These are phyloP conservation scores for Phoenix roebelenii DNA, from an alignment of 176 grass and related monocot species.

Conservation along the genomic window DNA sequence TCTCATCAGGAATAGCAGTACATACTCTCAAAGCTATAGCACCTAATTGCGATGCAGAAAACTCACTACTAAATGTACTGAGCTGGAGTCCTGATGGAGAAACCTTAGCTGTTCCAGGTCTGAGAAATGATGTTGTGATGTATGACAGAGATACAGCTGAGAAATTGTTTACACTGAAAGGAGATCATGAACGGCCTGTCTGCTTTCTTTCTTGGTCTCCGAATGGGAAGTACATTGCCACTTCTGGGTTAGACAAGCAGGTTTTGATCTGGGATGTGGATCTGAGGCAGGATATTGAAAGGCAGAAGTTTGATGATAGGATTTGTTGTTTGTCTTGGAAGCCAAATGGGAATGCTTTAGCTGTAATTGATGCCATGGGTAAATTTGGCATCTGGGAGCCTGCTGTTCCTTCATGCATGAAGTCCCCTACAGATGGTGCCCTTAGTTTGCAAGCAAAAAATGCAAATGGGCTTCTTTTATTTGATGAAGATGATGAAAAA, in stretches of 20 bases:
- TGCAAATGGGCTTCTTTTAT: constrained; percentile 34
- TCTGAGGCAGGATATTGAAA: constrained; percentile 84
- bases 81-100: constrained; percentile 84
- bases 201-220: constrained; percentile 83
- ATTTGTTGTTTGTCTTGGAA: constrained; percentile 80
- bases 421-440: constrained; percentile 60
- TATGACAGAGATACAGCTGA: constrained; percentile 89
- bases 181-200: constrained; percentile 76
- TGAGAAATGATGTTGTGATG: constrained; percentile 88
- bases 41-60: constrained; percentile 54
- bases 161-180: constrained; percentile 61
- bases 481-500: constrained; percentile 67
- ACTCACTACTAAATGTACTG: constrained; percentile 36
- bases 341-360: constrained; percentile 65
- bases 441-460: constrained; percentile 23
- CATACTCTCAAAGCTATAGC: constrained; percentile 46
- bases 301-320: constrained; percentile 74
- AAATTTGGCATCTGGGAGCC: constrained; percentile 85
- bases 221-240: constrained; percentile 79
- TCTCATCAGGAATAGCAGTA: constrained; percentile 39
- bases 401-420: constrained; percentile 55
- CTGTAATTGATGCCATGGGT: constrained; percentile 64
- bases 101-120: constrained; percentile 66
- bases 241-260: constrained; percentile 67
- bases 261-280: constrained; percentile 96